These are phyloP conservation scores for Termitomyces sp. DNA, from an alignment of 768 basidiomycete genomes.

Conservation along the genomic window DNA sequence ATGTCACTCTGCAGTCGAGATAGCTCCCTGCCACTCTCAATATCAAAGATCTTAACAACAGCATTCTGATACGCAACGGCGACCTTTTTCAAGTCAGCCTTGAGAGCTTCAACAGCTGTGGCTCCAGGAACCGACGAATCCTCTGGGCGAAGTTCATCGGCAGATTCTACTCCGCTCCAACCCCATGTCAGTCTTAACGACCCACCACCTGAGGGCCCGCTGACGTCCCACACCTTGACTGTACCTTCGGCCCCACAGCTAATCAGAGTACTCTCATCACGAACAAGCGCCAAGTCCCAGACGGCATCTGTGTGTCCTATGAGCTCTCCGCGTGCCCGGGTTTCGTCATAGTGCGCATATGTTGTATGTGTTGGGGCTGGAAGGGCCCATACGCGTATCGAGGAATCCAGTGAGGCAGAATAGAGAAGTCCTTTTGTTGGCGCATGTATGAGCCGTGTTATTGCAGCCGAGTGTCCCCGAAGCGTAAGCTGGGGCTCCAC, in stretches of 20 bases:
- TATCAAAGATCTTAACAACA: constrained; percentile 85
- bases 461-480: constrained; percentile 87
- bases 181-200: constrained; percentile 76
- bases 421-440: constrained; percentile 75
- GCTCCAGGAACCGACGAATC: constrained; percentile 59
- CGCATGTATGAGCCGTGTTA: constrained; percentile 81
- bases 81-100: constrained; percentile 77
- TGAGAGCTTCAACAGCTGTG: constrained; percentile 79
- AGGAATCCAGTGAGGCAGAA: constrained; percentile 90
- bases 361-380: constrained; percentile 76
- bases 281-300: constrained; percentile 88
- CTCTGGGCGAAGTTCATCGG: constrained; percentile 38
- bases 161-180: constrained; percentile 60
- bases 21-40: constrained; percentile 81
- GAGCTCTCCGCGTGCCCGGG: constrained; percentile 68
- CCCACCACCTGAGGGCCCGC: constrained; percentile 56
- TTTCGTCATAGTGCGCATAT: constrained; percentile 87
- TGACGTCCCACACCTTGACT: constrained; percentile 92
- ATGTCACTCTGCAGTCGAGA: constrained; percentile 54
- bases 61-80: constrained; percentile 90
- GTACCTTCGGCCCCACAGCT: constrained; percentile 88
- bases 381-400: constrained; percentile 86
- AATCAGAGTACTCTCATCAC: constrained; percentile 79
- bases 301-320: constrained; percentile 94
- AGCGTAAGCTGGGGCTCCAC: constrained; percentile 91